These are phyloP conservation scores for Periconia sp. DNA, from an alignment of 2,329 filamentous ascomycete genomes.

Conservation along the genomic window DNA sequence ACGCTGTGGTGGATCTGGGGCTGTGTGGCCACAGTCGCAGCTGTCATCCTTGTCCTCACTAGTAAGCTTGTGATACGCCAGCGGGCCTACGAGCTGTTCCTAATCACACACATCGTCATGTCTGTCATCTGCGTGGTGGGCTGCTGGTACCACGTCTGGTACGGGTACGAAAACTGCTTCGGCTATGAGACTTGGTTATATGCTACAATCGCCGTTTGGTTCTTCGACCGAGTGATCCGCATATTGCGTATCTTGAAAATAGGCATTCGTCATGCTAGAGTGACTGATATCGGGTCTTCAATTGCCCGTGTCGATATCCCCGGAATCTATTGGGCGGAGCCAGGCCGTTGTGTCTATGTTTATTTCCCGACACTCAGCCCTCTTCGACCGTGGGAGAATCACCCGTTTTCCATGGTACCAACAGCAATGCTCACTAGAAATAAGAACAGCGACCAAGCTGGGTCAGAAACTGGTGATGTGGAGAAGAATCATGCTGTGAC, in stretches of 20 bases:
- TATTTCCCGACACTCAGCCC: slow-evolving; percentile 56
- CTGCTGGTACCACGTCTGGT: slow-evolving; percentile 46
- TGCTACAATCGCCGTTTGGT: slow-evolving; percentile 50
- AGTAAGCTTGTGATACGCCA: slow-evolving; percentile 31
- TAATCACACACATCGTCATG: slow-evolving; percentile 34
- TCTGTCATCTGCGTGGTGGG: slow-evolving; percentile 31
- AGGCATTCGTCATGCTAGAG: slow-evolving; percentile 42
- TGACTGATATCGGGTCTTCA: slow-evolving; percentile 35
- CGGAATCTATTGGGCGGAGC: slow-evolving; percentile 31
- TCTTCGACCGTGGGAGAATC: slow-evolving; percentile 56
- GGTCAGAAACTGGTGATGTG: too few species aligned
- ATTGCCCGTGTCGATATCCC: slow-evolving; percentile 51
- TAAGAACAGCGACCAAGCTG: too few species aligned
- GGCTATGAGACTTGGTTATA: slow-evolving; percentile 56
- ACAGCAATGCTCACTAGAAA: slow-evolving; percentile 19
- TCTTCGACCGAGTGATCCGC: slow-evolving; percentile 53
- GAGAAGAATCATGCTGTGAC: too few species aligned
- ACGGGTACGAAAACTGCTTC: slow-evolving; percentile 23
- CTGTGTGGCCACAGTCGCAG: slow-evolving; percentile 37
- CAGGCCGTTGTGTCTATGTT: slow-evolving; percentile 49
- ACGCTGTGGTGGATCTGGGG: slow-evolving; percentile 44
- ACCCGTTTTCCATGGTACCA: slow-evolving; percentile 56
- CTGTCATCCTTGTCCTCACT: slow-evolving; percentile 28
- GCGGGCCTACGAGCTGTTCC: slow-evolving; percentile 39
- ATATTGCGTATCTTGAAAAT: slow-evolving; percentile 45